These are phyloP conservation scores for Phylloporus sp. DNA, from an alignment of 768 basidiomycete genomes.

Conservation along the genomic window DNA sequence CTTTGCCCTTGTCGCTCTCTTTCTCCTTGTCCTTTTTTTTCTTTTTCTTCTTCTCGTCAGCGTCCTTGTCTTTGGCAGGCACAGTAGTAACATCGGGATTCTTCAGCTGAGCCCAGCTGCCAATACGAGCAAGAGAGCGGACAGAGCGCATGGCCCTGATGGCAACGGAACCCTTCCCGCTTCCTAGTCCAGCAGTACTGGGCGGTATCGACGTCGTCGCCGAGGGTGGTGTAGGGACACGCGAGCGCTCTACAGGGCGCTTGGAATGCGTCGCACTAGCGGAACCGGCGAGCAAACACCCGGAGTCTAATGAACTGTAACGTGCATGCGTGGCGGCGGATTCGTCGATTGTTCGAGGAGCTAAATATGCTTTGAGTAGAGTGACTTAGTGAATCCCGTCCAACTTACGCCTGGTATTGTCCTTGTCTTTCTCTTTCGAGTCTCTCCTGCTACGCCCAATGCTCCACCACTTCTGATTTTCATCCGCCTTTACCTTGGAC, in stretches of 20 bases:
- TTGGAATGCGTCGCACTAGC: constrained; percentile 13
- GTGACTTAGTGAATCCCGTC: neutral
- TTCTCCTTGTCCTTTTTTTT: constrained; percentile 38
- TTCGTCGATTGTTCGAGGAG: constrained; percentile 41
- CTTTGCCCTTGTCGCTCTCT: constrained; percentile 22
- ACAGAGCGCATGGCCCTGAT: constrained; percentile 76
- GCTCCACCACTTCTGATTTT: constrained; percentile 77
- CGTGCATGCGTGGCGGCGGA: constrained; percentile 41
- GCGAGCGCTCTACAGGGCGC: constrained; percentile 8
- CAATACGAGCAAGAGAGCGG: constrained; percentile 65
- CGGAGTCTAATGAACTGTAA: constrained; percentile 61
- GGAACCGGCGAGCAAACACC: constrained; percentile 32
- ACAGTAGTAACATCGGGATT: constrained; percentile 27
- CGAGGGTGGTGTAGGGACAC: constrained; percentile 24
- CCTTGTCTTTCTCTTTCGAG: constrained; percentile 46
- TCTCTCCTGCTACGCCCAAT: constrained; percentile 73
- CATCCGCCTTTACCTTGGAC: constrained; percentile 41
- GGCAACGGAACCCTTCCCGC: constrained; percentile 60
- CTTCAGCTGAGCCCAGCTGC: constrained; percentile 65
- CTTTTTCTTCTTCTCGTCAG: constrained; percentile 34
- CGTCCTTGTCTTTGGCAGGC: constrained; percentile 27
- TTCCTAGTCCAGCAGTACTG: constrained; percentile 18
- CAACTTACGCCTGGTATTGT: constrained; percentile 33
- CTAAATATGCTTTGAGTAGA: constrained; percentile 26
- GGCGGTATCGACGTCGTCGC: constrained; percentile 39